phyloP scores from a whole-genome alignment of 2,329 filamentous ascomycete species.

The Ophiosphaerella korrae region DNA sequence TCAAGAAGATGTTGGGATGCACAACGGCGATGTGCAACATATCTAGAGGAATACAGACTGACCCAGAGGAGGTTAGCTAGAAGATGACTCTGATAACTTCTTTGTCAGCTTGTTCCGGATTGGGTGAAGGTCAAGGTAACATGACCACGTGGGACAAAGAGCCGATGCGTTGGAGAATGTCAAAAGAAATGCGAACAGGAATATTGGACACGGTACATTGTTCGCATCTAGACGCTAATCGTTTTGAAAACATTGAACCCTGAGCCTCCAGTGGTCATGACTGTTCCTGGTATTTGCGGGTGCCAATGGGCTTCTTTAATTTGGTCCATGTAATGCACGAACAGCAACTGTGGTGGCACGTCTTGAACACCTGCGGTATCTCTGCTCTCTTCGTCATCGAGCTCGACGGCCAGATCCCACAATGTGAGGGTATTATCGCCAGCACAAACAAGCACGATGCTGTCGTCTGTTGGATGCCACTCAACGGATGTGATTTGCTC shows the following conservation, averaged over 20 bases:
- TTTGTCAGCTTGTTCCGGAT: slow-evolving; percentile 12
- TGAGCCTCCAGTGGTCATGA: slow-evolving; percentile 88
- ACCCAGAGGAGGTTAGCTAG: background rate
- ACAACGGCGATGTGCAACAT: too few relatives aligned
- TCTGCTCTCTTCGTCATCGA: slow-evolving; percentile 95
- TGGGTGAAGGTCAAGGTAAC: slow-evolving; percentile 13
- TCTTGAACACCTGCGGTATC: slow-evolving; percentile 86
- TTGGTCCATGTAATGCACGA: slow-evolving; percentile 94
- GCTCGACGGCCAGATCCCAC: slow-evolving; percentile 95
- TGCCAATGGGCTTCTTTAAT: slow-evolving; percentile 99
- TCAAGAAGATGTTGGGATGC: too few relatives aligned
- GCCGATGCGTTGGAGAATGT: slow-evolving; percentile 3
- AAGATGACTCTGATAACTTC: background rate
- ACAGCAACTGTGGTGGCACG: slow-evolving; percentile 90
- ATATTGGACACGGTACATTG: background rate
- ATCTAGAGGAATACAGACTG: background rate
- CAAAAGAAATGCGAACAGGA: background rate
- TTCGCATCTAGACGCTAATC: slow-evolving; percentile 42
- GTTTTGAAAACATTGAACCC: slow-evolving; percentile 67
- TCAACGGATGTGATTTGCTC: slow-evolving; percentile 95
- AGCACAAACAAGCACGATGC: slow-evolving; percentile 88
- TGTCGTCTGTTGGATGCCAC: slow-evolving; percentile 98
- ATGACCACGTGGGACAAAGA: slow-evolving; percentile 24
- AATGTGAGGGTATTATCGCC: slow-evolving; percentile 93
- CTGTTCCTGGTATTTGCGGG: slow-evolving; percentile 85